Evolutionary conservation across 1,284 basidiomycete species (phyloP), one percentile per base, ranked within the genome.

Genomic region (Tetrapyrgos nigripes): DNA sequence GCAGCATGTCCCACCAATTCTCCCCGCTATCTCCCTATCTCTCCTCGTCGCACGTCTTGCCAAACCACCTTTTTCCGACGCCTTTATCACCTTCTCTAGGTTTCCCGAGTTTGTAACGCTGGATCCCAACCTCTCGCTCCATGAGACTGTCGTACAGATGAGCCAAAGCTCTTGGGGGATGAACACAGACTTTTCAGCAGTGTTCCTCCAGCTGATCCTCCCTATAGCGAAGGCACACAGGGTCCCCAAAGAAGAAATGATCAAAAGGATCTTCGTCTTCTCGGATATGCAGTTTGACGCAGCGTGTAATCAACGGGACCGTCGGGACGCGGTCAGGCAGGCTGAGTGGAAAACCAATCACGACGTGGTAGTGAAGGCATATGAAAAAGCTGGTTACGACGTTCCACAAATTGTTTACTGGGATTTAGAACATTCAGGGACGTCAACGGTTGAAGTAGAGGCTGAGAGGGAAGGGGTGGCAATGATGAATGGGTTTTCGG

Each of bases 281-380:
- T 83, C 82, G 4, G 88, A 92, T 66, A 91, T 92, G 90, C 88
- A 91, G 72, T 92, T 92, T 62, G 86, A 92, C 68, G 56, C 31
- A 3, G 66, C 51, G 8, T 29, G 27, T n/a, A 17, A 27, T 24
- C n/a, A 9, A 24, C 4, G n/a, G 9, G 6, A 37, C 5, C 26
- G n/a, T 17, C 24, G 13, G 10, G 52, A 6, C 9, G 54, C 49
- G 31, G 21, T 55, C 5, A 19, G 26, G 9, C 46, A 31, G 19
- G 23, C 53, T 24, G 56, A 66, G 4, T 89, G 87, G 83, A 77
- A 82, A 64, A 90, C 89, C 24, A 88, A 83, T 53, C 82, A 91
- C 64, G 80, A 86, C 50, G 67, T 66, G 27, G 79, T 85, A n/a
- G 79, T 81, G 67, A 68, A 74, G 63, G 81, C 76, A 61, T 91